Conservation (phyloP, 257 asterid genomes). For the Nicotiana tomentosiformis region DNA sequence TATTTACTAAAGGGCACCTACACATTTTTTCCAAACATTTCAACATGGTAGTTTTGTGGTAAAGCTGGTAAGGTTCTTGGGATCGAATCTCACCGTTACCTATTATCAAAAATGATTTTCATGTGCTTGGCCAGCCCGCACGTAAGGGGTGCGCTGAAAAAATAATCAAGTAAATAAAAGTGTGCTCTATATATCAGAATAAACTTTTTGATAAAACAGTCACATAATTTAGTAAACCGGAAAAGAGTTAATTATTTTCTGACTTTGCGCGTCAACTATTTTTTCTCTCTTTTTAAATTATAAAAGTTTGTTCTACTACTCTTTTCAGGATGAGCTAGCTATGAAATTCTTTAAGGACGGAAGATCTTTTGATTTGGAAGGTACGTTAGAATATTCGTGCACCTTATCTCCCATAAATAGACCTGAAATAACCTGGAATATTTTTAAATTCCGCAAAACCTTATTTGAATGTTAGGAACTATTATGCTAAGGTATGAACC, state of each 20-base stretch:
- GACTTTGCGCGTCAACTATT: neutral
- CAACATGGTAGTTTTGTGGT: no score
- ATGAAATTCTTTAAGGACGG: constrained; percentile 69
- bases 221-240: no score
- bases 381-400: constrained; percentile 23
- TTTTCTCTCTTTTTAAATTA: neutral
- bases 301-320: neutral
- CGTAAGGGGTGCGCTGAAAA: no score
- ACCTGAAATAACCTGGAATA: neutral
- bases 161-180: no score
- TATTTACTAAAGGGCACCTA: neutral
- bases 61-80: no score
- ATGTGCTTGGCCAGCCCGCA: no score
- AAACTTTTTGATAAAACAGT: no score
- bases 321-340: constrained; percentile 64
- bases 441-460: neutral
- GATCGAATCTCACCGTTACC: no score
- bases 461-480: neutral
- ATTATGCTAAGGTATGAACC: no score
- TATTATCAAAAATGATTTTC: no score
- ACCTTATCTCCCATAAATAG: neutral
- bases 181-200: no score
- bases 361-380: constrained; percentile 79
- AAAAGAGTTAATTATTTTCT: neutral
- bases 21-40: neutral